Conservation (phyloP, 176 grass and related monocot species). For the bread wheat (Triticum aestivum) region IWGSC_CS_RefSeq_v2.1 NC_057808.1:316390213-316390712, state of each 20-base stretch:
- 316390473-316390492: neutral
- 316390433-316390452: constrained; percentile 25
- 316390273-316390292: neutral
- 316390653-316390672: neutral
- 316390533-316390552: constrained; percentile 29
- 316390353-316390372: neutral
- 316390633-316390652: neutral
- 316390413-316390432: constrained; percentile 12
- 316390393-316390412: neutral
- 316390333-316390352: too few species aligned
- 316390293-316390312: neutral
- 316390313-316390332: neutral
- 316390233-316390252: constrained; percentile 13
- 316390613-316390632: neutral
- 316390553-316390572: constrained; percentile 48
- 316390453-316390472: neutral
- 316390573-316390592: constrained; percentile 5
- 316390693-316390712: neutral
- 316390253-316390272: neutral
- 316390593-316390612: constrained; percentile 15
- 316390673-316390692: neutral
- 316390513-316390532: neutral
- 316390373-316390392: neutral
- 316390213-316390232: neutral
- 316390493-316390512: neutral